These are phyloP conservation scores for Passiflora organensis DNA, from an alignment of 345 rosid genomes.

Conservation along the genomic window DNA sequence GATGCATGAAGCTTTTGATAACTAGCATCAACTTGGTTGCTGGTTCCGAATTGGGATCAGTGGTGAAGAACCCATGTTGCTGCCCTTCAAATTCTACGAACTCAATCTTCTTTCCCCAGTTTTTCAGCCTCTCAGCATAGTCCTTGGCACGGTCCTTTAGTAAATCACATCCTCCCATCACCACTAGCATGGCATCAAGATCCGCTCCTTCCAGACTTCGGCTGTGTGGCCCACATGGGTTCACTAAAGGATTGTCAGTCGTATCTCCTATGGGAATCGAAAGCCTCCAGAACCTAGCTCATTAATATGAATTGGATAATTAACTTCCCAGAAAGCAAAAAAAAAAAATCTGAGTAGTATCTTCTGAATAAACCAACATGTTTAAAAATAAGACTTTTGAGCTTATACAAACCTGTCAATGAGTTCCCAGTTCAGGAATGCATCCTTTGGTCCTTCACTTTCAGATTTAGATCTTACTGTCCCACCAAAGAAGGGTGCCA, in stretches of 20 bases:
- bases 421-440: slow-evolving; percentile 54
- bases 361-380: too few relatives aligned
- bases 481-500: slow-evolving; percentile 56
- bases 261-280: slow-evolving; percentile 49
- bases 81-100: slow-evolving; percentile 47
- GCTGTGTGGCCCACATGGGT: slow-evolving; percentile 54
- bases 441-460: slow-evolving; percentile 54
- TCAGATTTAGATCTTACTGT: slow-evolving; percentile 36
- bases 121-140: slow-evolving; percentile 36
- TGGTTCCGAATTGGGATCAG: slow-evolving; percentile 38
- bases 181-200: slow-evolving; percentile 47
- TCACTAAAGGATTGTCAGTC: slow-evolving; percentile 48
- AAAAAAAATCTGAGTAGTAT: too few relatives aligned
- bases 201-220: slow-evolving; percentile 20
- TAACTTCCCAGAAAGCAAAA: neutral
- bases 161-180: slow-evolving; percentile 48
- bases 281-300: slow-evolving; percentile 51
- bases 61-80: slow-evolving; percentile 60
- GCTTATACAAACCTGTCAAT: slow-evolving; percentile 44
- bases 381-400: too few relatives aligned
- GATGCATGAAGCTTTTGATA: slow-evolving; percentile 36
- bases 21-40: slow-evolving; percentile 35
- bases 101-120: slow-evolving; percentile 39
- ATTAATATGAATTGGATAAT: neutral
- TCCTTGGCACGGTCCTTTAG: slow-evolving; percentile 43